Percentiles rank a stretch among this genome's conserved stretches.
Conservation (phyloP, 768 basidiomycete species). For the Galerina sulciceps region DNA sequence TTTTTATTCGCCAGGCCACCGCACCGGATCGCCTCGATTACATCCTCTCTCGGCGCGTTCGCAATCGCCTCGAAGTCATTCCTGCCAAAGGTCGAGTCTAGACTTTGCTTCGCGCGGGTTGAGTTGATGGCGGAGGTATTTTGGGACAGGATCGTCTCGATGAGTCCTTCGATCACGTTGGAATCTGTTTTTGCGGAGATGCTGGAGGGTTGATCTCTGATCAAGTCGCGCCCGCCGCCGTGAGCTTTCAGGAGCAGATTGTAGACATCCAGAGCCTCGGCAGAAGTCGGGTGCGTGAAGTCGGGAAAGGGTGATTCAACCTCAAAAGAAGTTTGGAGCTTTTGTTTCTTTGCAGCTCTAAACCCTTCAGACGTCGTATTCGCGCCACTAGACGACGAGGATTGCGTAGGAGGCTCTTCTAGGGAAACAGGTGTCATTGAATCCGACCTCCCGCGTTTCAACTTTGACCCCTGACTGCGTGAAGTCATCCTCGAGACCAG, state of each 20-base stretch:
- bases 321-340: conserved; percentile 46
- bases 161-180: conserved; percentile 61
- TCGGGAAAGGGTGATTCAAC: conserved; percentile 51
- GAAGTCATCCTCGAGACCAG: background rate
- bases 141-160: conserved; percentile 64
- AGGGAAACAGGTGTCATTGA: conserved; percentile 10
- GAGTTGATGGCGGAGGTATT: conserved; percentile 58
- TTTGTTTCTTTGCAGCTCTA: conserved; percentile 50
- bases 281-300: conserved; percentile 46
- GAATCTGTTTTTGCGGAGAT: conserved; percentile 51
- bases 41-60: conserved; percentile 39
- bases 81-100: conserved; percentile 53
- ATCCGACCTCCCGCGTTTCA: conserved; percentile 11
- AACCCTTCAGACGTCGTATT: conserved; percentile 10
- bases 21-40: conserved; percentile 53
- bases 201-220: conserved; percentile 28
- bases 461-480: background rate
- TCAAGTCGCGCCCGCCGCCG: conserved; percentile 32
- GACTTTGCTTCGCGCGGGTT: conserved; percentile 48
- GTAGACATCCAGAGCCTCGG: conserved; percentile 43
- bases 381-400: conserved; percentile 5
- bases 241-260: conserved; percentile 44
- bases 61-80: conserved; percentile 57
- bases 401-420: conserved; percentile 2
- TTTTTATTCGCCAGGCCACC: conserved; percentile 68